These are phyloP conservation scores for Thalassiosira hispida DNA, from an alignment of 352 stramenopile genomes.

Conservation along the genomic window DNA sequence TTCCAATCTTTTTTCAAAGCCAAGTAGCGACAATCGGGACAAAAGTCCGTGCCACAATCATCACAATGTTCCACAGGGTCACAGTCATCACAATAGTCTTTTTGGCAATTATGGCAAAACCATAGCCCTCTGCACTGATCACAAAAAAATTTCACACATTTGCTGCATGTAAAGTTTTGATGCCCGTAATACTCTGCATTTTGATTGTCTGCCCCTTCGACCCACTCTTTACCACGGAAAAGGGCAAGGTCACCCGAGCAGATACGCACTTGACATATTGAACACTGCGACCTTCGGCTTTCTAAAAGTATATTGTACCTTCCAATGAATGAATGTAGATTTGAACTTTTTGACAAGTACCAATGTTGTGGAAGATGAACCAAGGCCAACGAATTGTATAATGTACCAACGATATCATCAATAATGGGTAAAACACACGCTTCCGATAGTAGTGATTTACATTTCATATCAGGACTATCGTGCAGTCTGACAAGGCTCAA, in stretches of 20 bases:
- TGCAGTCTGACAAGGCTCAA: slow-evolving; percentile 7
- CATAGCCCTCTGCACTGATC: neutral
- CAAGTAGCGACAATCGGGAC: too few relatives aligned
- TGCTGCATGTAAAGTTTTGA: neutral
- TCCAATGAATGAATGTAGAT: too few relatives aligned
- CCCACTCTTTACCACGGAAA: too few relatives aligned
- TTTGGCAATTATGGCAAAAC: neutral
- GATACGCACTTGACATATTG: too few relatives aligned
- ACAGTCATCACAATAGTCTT: neutral
- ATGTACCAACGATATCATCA: neutral
- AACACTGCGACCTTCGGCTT: too few relatives aligned
- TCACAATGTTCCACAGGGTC: neutral
- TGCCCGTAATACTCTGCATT: too few relatives aligned
- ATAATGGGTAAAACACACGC: neutral
- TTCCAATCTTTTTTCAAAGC: too few relatives aligned
- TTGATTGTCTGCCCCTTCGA: too few relatives aligned
- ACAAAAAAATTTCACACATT: neutral
- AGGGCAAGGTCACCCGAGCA: too few relatives aligned
- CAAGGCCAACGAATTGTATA: neutral
- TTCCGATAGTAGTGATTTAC: neutral
- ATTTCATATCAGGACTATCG: neutral
- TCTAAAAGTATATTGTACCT: too few relatives aligned
- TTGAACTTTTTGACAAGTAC: neutral
- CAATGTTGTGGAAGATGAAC: neutral
- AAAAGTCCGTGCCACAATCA: neutral